A percentile compares a stretch with the other conserved stretches of the same genome.
These are phyloP conservation scores for maize (Zea mays) DNA, from an alignment of 176 grass and related monocot genomes.

Conservation along the genomic window Zm-B73-REFERENCE-NAM-5.0 NC_050102.1:156377501-156378000, in stretches of 20 bases:
- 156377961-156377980: background rate
- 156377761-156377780: constrained; percentile 61
- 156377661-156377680: background rate
- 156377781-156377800: constrained; percentile 70
- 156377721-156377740: too few relatives aligned
- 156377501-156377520: too few relatives aligned
- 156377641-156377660: constrained; percentile 11
- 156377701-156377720: too few relatives aligned
- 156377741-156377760: too few relatives aligned
- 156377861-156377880: constrained; percentile 72
- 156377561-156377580: constrained; percentile 13
- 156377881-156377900: background rate
- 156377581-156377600: background rate
- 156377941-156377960: background rate
- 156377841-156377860: constrained; percentile 68
- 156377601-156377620: constrained; percentile 14
- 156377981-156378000: background rate
- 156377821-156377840: constrained; percentile 70
- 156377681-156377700: too few relatives aligned
- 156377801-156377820: constrained; percentile 60
- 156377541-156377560: background rate
- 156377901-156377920: too few relatives aligned
- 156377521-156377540: too few relatives aligned
- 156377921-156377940: background rate
- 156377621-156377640: constrained; percentile 35